A percentile compares a stretch with the other conserved stretches of the same genome.
Evolutionary conservation across 306 rosid genomes (phyloP).

Genomic region (Astragalus glycyphyllos): DNA sequence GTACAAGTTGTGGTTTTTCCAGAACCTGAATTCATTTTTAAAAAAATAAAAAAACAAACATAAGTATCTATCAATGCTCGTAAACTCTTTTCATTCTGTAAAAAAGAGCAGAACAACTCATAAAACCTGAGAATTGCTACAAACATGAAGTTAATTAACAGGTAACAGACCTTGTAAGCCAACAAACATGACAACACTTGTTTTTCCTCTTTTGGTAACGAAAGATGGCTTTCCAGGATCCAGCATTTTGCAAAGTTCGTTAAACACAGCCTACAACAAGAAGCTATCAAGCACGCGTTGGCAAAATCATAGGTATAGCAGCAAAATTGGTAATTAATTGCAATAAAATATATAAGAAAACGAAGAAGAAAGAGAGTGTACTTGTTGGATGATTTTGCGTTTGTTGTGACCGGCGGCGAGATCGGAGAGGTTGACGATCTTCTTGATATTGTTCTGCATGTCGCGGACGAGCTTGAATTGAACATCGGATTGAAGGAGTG

Average conservation of each 20-base stretch:
- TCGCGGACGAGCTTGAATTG: conserved; percentile 87
- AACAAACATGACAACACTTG: conserved; percentile 87
- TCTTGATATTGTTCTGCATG: conserved; percentile 87
- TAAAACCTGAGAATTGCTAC: neutral
- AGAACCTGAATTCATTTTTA: conserved; percentile 60
- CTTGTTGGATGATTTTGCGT: conserved; percentile 87
- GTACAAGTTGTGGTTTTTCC: conserved; percentile 94
- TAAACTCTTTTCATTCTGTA: neutral
- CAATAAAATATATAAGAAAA: neutral
- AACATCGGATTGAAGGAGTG: conserved; percentile 88
- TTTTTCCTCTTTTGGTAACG: conserved; percentile 72
- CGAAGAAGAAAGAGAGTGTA: conserved; percentile 10
- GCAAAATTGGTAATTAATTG: neutral
- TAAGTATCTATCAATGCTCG: neutral
- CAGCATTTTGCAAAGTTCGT: conserved; percentile 85
- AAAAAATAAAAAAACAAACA: neutral
- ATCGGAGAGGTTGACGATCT: conserved; percentile 76
- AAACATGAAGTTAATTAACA: conserved; percentile 15
- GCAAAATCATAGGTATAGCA: neutral
- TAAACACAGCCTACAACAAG: conserved; percentile 67
- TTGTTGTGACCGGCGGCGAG: conserved; percentile 93
- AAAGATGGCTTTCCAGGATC: conserved; percentile 88
- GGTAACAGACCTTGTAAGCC: conserved; percentile 76
- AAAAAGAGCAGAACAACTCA: neutral
- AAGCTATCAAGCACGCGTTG: neutral